Evolutionary conservation across 352 stramenopile species (phyloP).

Genomic region (Phytopythium delawarense): DNA sequence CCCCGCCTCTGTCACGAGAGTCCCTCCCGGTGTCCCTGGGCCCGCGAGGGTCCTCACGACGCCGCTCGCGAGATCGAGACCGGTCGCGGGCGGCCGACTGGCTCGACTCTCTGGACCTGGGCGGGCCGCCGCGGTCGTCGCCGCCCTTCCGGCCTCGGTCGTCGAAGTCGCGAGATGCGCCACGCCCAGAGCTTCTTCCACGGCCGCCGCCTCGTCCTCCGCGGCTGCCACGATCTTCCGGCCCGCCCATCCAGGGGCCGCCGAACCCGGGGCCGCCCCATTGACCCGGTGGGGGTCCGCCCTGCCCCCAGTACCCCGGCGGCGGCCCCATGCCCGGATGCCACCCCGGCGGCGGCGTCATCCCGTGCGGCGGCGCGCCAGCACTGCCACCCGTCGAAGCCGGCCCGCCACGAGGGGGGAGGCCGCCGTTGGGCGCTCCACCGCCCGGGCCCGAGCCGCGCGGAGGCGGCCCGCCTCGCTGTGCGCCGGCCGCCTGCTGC

Average conservation of each 20-base stretch:
- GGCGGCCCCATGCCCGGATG: constrained; percentile 69
- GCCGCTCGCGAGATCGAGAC: constrained; percentile 48
- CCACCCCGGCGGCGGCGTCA: constrained; percentile 60
- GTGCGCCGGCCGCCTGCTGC: constrained; percentile 29
- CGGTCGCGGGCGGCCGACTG: constrained; percentile 29
- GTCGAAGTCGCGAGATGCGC: constrained; percentile 27
- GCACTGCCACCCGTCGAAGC: not conserved
- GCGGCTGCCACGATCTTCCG: constrained; percentile 21
- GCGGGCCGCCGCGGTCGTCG: constrained; percentile 23
- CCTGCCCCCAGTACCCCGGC: constrained; percentile 36
- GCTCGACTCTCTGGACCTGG: constrained; percentile 35
- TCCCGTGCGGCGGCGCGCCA: constrained; percentile 33
- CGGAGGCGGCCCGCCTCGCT: constrained; percentile 22
- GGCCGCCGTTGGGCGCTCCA: not conserved
- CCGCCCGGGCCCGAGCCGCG: constrained; percentile 11
- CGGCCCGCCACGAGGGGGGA: constrained; percentile 6
- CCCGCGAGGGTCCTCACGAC: constrained; percentile 15
- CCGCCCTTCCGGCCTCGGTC: constrained; percentile 37
- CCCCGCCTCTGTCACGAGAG: constrained; percentile 6
- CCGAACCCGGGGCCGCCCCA: constrained; percentile 32
- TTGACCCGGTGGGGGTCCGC: constrained; percentile 41
- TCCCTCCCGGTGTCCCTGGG: constrained; percentile 14
- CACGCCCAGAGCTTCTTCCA: constrained; percentile 18
- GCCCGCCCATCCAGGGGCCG: constrained; percentile 50
- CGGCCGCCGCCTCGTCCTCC: constrained; percentile 30